Evolutionary conservation across 73 alveolate genomes (phyloP), one percentile per base, ranked within the genome.

Genomic region (Tetrahymena thermophila): DNA sequence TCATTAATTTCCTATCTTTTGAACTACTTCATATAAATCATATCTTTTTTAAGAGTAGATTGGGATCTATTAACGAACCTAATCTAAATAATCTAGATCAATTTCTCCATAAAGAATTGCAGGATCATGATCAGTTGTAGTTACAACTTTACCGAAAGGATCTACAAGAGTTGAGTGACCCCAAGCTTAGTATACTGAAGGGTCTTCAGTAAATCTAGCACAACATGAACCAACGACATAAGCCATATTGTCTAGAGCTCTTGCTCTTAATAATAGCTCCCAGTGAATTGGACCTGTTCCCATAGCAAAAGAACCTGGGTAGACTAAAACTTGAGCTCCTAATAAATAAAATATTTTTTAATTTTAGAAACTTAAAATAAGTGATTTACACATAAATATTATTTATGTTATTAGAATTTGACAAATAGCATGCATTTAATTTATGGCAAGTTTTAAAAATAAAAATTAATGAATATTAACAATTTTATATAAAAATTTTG

Each of bases 261-360:
- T 96, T 93, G 98, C 99, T 97, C 97, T 98, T 84, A 97, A 94
- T 94, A 98, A 84, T 6, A 98, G 40, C 57, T 98, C 99, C 98
- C 99, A 98, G 94, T 98, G 99, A 84, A 98, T 56, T n/a, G 99
- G 99, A 0, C 99, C 99, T 13, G 99, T 98, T 35, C 98, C 96
- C 98, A 97, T 93, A 93, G 98, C 97, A 94, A 98, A 98, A 42
- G 99, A 97, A 37, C 99, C 99, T 35, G 99, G 99, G 71, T 98
- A 98, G 35, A 98, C 95, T 43, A 98, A 96, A 57, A 98, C 84
- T 71, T 98, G 97, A 25, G 98, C 99, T 11, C 99, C 99, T 71
- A 71, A 19, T 28, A 4, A 56, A 56, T 71, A 28, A 28, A 71
- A 71, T 28, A 71, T 71, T 50, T 50, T 50, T 50, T 1, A 50